These are phyloP conservation scores for Microascus cirrosus DNA, from an alignment of 2,329 filamentous ascomycete genomes.

Conservation along the genomic window DNA sequence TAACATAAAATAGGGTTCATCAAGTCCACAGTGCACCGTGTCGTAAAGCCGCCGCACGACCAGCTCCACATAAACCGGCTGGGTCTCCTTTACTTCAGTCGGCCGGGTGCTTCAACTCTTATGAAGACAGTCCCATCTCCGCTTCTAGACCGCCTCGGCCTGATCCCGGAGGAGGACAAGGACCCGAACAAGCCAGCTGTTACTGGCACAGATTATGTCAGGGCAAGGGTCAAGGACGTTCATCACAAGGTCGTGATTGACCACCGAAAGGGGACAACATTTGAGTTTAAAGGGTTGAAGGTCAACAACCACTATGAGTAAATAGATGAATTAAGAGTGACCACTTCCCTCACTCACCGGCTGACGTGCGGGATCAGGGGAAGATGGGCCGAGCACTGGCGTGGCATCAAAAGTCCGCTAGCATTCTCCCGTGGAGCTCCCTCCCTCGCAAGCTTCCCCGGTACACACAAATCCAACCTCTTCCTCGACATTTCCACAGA, in stretches of 20 bases:
- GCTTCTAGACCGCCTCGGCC: slow-evolving; percentile 19
- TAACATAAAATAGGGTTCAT: slow-evolving; percentile 12
- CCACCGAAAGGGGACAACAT: background rate
- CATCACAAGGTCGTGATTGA: background rate
- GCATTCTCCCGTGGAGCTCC: background rate
- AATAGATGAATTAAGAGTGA: too few relatives aligned
- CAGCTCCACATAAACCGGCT: slow-evolving; percentile 25
- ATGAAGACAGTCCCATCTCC: slow-evolving; percentile 17
- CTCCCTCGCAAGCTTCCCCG: background rate
- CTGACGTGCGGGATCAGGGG: too few relatives aligned
- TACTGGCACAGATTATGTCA: slow-evolving; percentile 18
- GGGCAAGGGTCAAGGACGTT: slow-evolving; percentile 9
- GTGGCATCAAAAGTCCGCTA: background rate
- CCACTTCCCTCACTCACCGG: too few relatives aligned
- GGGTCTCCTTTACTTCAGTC: slow-evolving; percentile 34
- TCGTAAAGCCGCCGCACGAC: slow-evolving; percentile 19
- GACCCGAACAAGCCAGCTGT: slow-evolving; percentile 9
- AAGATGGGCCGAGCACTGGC: too few relatives aligned
- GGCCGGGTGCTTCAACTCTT: slow-evolving; percentile 19
- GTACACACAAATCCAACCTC: background rate
- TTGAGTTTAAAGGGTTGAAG: background rate
- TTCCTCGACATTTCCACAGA: background rate
- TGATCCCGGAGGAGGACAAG: slow-evolving; percentile 9
- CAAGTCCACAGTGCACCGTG: slow-evolving; percentile 21
- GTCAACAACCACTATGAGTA: background rate